Percentiles rank a stretch among this genome's conserved stretches.
Conservation (phyloP, 179 eudicot species). For the Carnegiea gigantea region DNA sequence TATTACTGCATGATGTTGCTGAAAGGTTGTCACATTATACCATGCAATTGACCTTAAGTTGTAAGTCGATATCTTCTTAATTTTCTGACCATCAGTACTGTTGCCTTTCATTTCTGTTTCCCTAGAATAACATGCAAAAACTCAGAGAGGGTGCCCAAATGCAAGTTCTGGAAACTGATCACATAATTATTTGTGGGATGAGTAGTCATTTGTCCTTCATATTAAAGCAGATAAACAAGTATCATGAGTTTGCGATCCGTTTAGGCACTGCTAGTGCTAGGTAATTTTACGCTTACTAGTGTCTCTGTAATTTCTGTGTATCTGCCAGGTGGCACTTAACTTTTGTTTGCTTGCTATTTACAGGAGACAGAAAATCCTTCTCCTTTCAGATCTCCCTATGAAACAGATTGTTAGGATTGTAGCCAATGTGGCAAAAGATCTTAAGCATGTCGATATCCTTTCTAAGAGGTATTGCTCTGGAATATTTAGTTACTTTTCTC, state of each 20-base stretch:
- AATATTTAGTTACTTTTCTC: too few species aligned
- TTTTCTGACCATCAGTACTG: constrained; percentile 3
- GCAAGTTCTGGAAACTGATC: constrained; percentile 94
- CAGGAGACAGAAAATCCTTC: constrained; percentile 95
- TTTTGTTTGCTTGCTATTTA: constrained; percentile 13
- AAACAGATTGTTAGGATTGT: constrained; percentile 82
- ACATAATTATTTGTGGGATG: constrained; percentile 90
- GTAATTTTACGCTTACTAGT: constrained; percentile 40
- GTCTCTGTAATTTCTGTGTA: not conserved
- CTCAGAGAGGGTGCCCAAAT: constrained; percentile 94
- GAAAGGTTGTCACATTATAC: not conserved
- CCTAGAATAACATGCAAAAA: constrained; percentile 88
- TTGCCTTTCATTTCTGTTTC: not conserved
- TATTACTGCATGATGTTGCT: not conserved
- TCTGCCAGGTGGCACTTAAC: constrained; percentile 9
- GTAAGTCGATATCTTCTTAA: constrained; percentile 28
- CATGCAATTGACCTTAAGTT: constrained; percentile 7
- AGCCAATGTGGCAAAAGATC: constrained; percentile 79
- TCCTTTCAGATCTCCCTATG: constrained; percentile 92
- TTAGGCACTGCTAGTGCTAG: constrained; percentile 86
- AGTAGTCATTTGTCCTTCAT: constrained; percentile 81
- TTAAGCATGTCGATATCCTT: constrained; percentile 76
- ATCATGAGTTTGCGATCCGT: constrained; percentile 88
- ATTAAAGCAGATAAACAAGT: constrained; percentile 87
- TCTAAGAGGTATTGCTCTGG: constrained; percentile 62